Percentiles rank a stretch among this genome's conserved stretches.
Evolutionary conservation across 2,329 filamentous ascomycete genomes (phyloP).

Genomic region (Colletotrichum siamense): DNA sequence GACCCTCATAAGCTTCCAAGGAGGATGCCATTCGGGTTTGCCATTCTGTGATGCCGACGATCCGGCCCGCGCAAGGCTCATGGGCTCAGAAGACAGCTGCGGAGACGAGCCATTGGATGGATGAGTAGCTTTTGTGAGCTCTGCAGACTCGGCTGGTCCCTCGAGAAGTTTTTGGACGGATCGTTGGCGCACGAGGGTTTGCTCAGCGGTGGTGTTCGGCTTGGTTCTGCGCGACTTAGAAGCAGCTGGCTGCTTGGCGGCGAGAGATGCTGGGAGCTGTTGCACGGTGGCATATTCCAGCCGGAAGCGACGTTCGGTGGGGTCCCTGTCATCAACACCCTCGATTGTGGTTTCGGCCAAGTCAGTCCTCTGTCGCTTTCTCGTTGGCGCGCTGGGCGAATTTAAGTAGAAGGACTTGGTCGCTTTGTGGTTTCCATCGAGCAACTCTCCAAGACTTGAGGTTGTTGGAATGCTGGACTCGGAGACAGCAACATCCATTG

Average conservation of each 20-base stretch:
- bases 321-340: background rate
- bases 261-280: constrained; percentile 78
- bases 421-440: constrained; percentile 46
- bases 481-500: constrained; percentile 33
- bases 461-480: constrained; percentile 22
- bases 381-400: constrained; percentile 15
- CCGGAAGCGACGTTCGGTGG: constrained; percentile 57
- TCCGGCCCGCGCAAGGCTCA: constrained; percentile 34
- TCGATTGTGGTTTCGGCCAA: background rate
- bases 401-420: constrained; percentile 44
- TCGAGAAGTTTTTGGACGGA: constrained; percentile 41
- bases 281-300: constrained; percentile 81
- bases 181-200: constrained; percentile 43
- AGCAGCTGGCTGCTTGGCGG: constrained; percentile 73
- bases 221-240: constrained; percentile 43
- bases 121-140: background rate
- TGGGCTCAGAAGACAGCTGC: constrained; percentile 23
- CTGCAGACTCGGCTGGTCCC: constrained; percentile 5
- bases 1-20: constrained; percentile 98
- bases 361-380: constrained; percentile 41
- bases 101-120: background rate
- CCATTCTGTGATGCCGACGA: constrained; percentile 41
- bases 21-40: constrained; percentile 94
- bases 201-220: constrained; percentile 49
- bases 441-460: constrained; percentile 39